Percentiles rank a stretch among this genome's conserved stretches.
Conservation (phyloP, 176 grass and related monocot genomes). For the Musa acuminata region DNA sequence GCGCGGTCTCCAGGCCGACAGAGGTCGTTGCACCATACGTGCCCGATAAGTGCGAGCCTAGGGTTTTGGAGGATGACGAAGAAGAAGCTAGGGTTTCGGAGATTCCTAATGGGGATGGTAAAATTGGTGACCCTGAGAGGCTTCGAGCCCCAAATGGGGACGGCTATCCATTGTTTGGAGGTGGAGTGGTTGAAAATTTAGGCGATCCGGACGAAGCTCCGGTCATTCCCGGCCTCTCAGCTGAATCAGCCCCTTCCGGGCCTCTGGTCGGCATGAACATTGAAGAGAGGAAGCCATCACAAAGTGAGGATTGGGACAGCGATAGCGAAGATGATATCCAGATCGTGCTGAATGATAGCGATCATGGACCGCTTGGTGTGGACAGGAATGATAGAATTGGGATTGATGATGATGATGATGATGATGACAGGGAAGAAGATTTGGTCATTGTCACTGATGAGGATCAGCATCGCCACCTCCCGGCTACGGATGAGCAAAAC, state of each 20-base stretch:
- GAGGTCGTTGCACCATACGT: background rate
- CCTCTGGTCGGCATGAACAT: background rate
- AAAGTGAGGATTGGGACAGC: constrained; percentile 83
- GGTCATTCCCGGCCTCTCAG: constrained; percentile 70
- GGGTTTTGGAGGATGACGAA: constrained; percentile 27
- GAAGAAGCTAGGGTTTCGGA: constrained; percentile 15
- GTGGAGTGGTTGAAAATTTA: background rate
- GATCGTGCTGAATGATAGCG: constrained; percentile 94
- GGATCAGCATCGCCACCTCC: constrained; percentile 38
- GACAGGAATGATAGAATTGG: constrained; percentile 6
- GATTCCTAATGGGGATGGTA: background rate
- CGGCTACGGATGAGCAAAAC: constrained; percentile 64
- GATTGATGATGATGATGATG: constrained; percentile 54
- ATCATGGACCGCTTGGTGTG: constrained; percentile 26
- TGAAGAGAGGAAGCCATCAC: constrained; percentile 16
- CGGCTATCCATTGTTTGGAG: background rate
- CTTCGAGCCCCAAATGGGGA: background rate
- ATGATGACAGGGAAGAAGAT: constrained; percentile 62
- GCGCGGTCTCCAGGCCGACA: background rate
- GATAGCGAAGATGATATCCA: constrained; percentile 95
- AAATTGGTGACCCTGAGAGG: background rate
- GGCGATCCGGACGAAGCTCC: constrained; percentile 28
- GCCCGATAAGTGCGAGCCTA: constrained; percentile 5
- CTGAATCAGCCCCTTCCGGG: background rate
- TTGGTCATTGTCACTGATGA: constrained; percentile 66